These are phyloP conservation scores for Dacryopinax spathularia DNA, from an alignment of 768 basidiomycete genomes.

Conservation along the genomic window DNA sequence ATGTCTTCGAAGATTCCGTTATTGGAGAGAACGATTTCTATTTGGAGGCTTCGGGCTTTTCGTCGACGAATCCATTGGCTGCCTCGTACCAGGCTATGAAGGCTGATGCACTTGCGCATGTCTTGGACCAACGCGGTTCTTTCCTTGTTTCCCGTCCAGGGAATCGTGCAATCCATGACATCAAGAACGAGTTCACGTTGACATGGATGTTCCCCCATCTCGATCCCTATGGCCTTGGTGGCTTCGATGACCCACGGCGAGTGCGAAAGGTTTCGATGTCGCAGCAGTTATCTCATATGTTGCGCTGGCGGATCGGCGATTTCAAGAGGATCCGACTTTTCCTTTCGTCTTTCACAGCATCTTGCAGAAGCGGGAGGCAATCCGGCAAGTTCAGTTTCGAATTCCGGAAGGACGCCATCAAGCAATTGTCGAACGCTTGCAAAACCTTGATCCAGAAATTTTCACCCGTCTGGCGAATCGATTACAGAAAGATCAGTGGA, in stretches of 20 bases:
- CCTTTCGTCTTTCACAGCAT: slow-evolving; percentile 32
- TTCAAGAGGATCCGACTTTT: slow-evolving; percentile 30
- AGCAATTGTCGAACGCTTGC: slow-evolving; percentile 18
- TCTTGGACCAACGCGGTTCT: not conserved
- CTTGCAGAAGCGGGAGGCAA: slow-evolving; percentile 22
- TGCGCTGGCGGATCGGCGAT: slow-evolving; percentile 23
- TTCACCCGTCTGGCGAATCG: slow-evolving; percentile 18
- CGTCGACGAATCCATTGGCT: not conserved
- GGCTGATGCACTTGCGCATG: not conserved
- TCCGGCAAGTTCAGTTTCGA: slow-evolving; percentile 25
- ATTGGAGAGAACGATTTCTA: not conserved
- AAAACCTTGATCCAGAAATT: slow-evolving; percentile 16
- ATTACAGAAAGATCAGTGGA: slow-evolving; percentile 15
- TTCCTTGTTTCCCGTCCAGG: not conserved
- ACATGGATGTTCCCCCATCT: slow-evolving; percentile 32
- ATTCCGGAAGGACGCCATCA: slow-evolving; percentile 20
- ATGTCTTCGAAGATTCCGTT: not conserved
- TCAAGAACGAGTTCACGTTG: slow-evolving; percentile 27
- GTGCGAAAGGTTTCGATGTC: slow-evolving; percentile 19
- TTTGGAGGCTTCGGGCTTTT: not conserved
- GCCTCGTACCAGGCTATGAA: not conserved
- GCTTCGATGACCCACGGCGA: slow-evolving; percentile 26
- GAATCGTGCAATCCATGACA: slow-evolving; percentile 23
- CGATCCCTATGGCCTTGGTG: slow-evolving; percentile 33
- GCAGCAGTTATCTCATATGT: slow-evolving; percentile 25